Evolutionary conservation across 306 rosid species (phyloP).

Genomic region (Dryas drummondii): DNA sequence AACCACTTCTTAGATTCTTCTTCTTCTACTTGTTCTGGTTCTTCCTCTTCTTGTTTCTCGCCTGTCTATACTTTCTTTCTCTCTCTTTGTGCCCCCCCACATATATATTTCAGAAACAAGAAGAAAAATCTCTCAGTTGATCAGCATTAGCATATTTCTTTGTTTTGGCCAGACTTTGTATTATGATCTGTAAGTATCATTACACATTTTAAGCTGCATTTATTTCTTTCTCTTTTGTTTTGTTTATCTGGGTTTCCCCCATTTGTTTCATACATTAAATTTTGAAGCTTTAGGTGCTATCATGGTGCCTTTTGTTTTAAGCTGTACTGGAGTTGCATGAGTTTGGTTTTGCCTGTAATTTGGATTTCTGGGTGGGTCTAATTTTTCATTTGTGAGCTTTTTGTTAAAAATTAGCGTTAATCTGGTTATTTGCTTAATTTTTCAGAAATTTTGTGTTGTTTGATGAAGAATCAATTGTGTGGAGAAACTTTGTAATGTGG

Average conservation of each 20-base stretch:
- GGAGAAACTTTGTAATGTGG: slow-evolving; percentile 31
- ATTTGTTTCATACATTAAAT: slow-evolving; percentile 32
- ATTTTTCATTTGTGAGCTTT: neutral
- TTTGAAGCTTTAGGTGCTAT: slow-evolving; percentile 17
- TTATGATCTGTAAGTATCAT: slow-evolving; percentile 35
- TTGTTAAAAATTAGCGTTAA: neutral
- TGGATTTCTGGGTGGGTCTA: slow-evolving; percentile 21
- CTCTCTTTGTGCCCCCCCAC: slow-evolving; percentile 7
- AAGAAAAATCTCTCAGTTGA: slow-evolving; percentile 23
- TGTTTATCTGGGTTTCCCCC: slow-evolving; percentile 27
- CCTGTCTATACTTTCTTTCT: slow-evolving; percentile 23
- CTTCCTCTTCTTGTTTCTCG: slow-evolving; percentile 15
- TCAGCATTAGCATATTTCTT: slow-evolving; percentile 32
- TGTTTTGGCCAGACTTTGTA: slow-evolving; percentile 33
- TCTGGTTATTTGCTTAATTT: neutral
- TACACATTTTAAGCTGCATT: slow-evolving; percentile 31
- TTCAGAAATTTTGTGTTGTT: neutral
- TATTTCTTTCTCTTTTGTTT: slow-evolving; percentile 5
- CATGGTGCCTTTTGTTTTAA: slow-evolving; percentile 11
- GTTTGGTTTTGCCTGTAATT: slow-evolving; percentile 21
- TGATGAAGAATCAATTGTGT: slow-evolving; percentile 11
- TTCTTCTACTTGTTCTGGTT: slow-evolving; percentile 31
- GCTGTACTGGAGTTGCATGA: slow-evolving; percentile 12
- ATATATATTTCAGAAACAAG: neutral
- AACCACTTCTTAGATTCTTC: slow-evolving; percentile 52